These are phyloP conservation scores for Aspergillus ibericus DNA, from an alignment of 2,329 filamentous ascomycete genomes.

Conservation along the genomic window DNA sequence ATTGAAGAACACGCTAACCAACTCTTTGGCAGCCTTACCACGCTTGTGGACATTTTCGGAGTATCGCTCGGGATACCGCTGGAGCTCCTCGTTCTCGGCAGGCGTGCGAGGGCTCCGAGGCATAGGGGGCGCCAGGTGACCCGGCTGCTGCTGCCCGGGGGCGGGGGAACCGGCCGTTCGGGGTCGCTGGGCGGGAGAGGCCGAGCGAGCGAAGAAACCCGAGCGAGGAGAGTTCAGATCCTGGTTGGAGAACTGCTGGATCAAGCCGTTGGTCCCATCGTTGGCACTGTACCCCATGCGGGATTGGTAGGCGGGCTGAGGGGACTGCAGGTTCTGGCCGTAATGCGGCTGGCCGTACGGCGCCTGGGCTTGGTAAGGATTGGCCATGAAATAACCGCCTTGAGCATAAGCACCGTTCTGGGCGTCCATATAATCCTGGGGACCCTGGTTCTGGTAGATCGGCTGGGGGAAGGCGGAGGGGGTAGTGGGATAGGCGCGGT, in stretches of 20 bases:
- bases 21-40: conserved; percentile 63
- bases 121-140: conserved; percentile 69
- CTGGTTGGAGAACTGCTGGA: conserved; percentile 96
- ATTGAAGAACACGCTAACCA: conserved; percentile 84
- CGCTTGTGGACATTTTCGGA: conserved; percentile 81
- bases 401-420: conserved; percentile 44
- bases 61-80: conserved; percentile 79
- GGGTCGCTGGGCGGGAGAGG: conserved; percentile 72
- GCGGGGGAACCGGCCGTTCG: conserved; percentile 71
- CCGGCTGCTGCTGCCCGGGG: conserved; percentile 58
- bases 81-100: conserved; percentile 69
- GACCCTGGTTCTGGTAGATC: conserved; percentile 64
- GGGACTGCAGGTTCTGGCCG: conserved; percentile 56
- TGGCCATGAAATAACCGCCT: conserved; percentile 63
- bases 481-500: conserved; percentile 78
- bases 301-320: conserved; percentile 55
- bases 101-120: conserved; percentile 57
- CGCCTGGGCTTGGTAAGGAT: conserved; percentile 57
- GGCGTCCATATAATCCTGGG: conserved; percentile 61
- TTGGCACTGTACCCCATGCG: conserved; percentile 59
- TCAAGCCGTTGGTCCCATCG: conserved; percentile 85
- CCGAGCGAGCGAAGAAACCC: conserved; percentile 68
- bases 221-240: conserved; percentile 76
- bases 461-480: conserved; percentile 96
- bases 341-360: conserved; percentile 53